Evolutionary conservation across 441 rosid species (phyloP).

Genomic region (Iberis amara): DNA sequence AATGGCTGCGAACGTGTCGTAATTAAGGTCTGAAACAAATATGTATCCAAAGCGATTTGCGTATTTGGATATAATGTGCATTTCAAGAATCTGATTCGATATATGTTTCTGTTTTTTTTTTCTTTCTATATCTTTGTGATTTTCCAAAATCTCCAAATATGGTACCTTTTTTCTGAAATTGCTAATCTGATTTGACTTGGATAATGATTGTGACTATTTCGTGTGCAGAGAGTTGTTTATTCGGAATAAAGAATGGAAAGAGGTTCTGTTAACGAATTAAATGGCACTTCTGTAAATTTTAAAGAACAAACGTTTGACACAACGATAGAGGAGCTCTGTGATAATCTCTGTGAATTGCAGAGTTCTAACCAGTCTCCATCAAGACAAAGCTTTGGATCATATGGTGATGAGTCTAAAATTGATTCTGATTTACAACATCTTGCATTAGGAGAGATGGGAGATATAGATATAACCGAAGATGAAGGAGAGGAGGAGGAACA

Average conservation of each 20-base stretch:
- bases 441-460: slow-evolving; percentile 53
- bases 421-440: slow-evolving; percentile 61
- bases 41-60: no score
- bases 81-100: background rate
- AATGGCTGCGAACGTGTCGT: slow-evolving; percentile 2
- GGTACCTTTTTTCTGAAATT: background rate
- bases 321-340: slow-evolving; percentile 58
- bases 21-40: no score
- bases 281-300: slow-evolving; percentile 8
- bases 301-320: slow-evolving; percentile 33
- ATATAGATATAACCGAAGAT: slow-evolving; percentile 28
- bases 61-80: no score
- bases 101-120: background rate
- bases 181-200: background rate
- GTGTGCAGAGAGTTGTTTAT: slow-evolving; percentile 1
- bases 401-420: slow-evolving; percentile 64
- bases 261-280: slow-evolving; percentile 33
- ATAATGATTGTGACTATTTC: slow-evolving; percentile 6
- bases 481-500: slow-evolving; percentile 53
- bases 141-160: background rate
- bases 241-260: slow-evolving; percentile 3
- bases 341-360: slow-evolving; percentile 60
- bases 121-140: background rate
- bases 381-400: slow-evolving; percentile 56
- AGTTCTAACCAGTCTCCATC: slow-evolving; percentile 68